phyloP scores from a whole-genome alignment of 1,139 yeast species.

The Kodamaea arcana region DNA sequence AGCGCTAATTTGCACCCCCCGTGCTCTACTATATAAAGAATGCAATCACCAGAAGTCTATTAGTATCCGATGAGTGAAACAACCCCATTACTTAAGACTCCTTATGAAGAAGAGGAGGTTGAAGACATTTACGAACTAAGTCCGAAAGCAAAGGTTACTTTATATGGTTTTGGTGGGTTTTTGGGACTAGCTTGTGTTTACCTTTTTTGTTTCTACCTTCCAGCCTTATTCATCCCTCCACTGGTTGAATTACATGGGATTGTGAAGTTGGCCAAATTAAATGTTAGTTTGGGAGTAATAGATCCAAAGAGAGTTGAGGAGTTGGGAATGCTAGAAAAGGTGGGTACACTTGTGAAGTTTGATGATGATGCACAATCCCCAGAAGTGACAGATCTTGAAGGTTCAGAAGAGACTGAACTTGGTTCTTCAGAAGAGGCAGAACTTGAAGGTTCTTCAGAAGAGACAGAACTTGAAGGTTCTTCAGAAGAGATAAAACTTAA shows the following conservation, averaged over 20 bases:
- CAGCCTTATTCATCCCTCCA: conserved; percentile 33
- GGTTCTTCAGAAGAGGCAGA: neutral
- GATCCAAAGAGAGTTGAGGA: conserved; percentile 12
- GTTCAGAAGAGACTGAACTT: conserved; percentile 5
- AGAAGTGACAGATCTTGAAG: conserved; percentile 2
- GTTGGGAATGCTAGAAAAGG: conserved; percentile 17
- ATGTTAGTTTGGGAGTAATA: conserved; percentile 24
- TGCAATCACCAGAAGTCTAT: neutral
- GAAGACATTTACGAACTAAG: conserved; percentile 16
- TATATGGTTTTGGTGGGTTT: conserved; percentile 15
- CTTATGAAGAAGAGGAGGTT: conserved; percentile 8
- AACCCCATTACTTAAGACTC: conserved; percentile 13
- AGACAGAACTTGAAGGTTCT: neutral
- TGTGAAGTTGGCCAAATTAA: conserved; percentile 22
- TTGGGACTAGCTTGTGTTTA: conserved; percentile 20
- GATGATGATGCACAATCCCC: no score
- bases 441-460: neutral
- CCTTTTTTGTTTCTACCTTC: conserved; percentile 32
- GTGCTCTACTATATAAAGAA: neutral
- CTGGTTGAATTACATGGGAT: conserved; percentile 26
- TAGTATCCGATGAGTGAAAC: conserved; percentile 11
- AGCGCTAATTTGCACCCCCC: neutral
- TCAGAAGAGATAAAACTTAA: neutral
- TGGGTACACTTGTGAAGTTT: no score
- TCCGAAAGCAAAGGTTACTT: conserved; percentile 12